Evolutionary conservation across 225 moss, liverwort and hornwort species (phyloP), one percentile per base, ranked within the genome.

Genomic region (Physcomitrellopsis africana): DNA sequence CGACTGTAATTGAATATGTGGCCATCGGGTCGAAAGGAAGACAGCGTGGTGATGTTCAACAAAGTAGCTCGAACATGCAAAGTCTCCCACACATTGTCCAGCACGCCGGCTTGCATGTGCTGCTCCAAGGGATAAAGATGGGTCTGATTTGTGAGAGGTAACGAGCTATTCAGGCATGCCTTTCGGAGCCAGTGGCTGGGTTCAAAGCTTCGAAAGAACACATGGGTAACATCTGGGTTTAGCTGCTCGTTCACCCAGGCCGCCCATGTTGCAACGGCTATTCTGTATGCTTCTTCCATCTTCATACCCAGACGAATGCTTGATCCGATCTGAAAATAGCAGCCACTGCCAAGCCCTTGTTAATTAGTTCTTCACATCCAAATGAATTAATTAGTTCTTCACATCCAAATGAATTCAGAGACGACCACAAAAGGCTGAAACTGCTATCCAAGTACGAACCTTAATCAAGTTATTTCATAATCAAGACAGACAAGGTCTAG

Each of bases 171-270:
- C 23, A 82, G 42, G 76, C 86, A 84, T 18, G 76, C 58, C 56
- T 82, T 78, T 64, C 76, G 77, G 65, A 69, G 57, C 93, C 92
- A 93, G 75, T 95, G 95, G 54, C 90, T 67, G 6, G 99, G 95
- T 78, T 93, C 99, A 53, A 72, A 86, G 71, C 81, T 99, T 41
- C 99, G 89, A 55, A 95, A 95, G 56, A 95, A 93, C 20, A 99
- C 99, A 41, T 92, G 87, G 12, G 99, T 76, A 52, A 78, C 81
- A 51, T 76, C 90, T 15, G 90, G 89, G 47, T 95, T 80, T 51
- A 99, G 72, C 46, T 91, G 84, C 75, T 88, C 78, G 58, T 88
- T 92, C 76, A 95, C 92, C 99, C 99, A 95, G 43, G 91, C 87
- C 14, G 92, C 92, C 76, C 93, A 86, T 0, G 99, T 95, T 15